Base-by-base conservation (phyloP, 345 rosid genomes). In the Aurinia saxatilis region DNA sequence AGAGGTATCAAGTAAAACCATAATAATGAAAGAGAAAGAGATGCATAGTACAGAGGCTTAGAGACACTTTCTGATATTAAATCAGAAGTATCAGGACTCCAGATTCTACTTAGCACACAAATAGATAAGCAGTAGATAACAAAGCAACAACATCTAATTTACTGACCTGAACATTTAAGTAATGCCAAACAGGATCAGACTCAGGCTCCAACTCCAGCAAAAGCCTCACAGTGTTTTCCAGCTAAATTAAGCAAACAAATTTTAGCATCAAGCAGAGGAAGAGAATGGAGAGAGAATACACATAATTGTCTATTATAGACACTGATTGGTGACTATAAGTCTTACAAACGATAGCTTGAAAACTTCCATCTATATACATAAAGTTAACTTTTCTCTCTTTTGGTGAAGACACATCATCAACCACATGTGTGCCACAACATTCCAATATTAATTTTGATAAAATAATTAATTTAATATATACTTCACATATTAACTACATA, bases 141-240 rank as follows among this genome's bases (percentile, higher is more conserved):
- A 27, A 5, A 27, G 30, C 30, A 27, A 27, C 30, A 27, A 35
- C 5, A 50, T 41, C n/a, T 48, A 47, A 75, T 67, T 50, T 6
- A 77, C 86, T 53, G 42, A 90, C 99, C 99, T 90, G 97, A 48
- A 90, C 84, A 74, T 79, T 90, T 72, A 93, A 80, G 74, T 84
- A 87, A 77, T 93, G 96, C 99, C 99, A 87, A 50, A 85, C 95
- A 29, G 99, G 99, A 77, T 93, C 99, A 0, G 92, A 87, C 35
- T 90, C 99, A 15, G 99, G 97, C 50, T 90, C 99, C 75, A 93
- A 81, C 87, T 93, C 99, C 82, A 93, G 73, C 81, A 93, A 76
- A 76, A 87, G 82, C 78, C 99, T 80, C 74, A 87, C 96, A 4
- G 95, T 93, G 81, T 93, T 93, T 77, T 93, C 99, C 65, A 93